Conservation (phyloP, 257 asterid species). For the Fraxinus excelsior region DNA sequence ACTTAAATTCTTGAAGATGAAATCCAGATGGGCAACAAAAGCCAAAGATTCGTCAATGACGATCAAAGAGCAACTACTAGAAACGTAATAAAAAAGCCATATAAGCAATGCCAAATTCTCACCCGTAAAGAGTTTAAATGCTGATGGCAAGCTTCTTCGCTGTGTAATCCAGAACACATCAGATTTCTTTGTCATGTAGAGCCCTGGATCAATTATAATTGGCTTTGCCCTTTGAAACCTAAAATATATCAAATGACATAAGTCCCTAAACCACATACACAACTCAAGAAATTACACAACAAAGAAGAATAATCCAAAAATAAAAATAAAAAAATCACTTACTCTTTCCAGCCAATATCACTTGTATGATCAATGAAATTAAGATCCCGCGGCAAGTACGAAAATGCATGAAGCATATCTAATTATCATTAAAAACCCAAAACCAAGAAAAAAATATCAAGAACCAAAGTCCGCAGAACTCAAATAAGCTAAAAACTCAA, state of each 20-base stretch:
- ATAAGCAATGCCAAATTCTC: constrained; percentile 32
- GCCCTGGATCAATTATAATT: constrained; percentile 72
- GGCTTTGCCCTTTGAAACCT: constrained; percentile 68
- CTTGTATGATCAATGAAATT: constrained; percentile 84
- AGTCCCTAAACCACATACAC: neutral
- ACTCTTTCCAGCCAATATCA: constrained; percentile 67
- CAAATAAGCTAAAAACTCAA: neutral
- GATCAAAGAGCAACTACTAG: constrained; percentile 13
- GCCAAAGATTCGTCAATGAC: neutral
- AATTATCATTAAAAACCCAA: constrained; percentile 26
- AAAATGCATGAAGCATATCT: constrained; percentile 92
- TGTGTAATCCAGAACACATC: constrained; percentile 65
- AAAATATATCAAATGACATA: neutral
- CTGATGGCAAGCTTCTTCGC: constrained; percentile 69
- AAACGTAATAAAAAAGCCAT: constrained; percentile 23
- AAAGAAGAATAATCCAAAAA: neutral
- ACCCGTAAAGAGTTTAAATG: constrained; percentile 94
- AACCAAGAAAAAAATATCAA: constrained; percentile 10
- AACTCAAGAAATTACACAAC: neutral
- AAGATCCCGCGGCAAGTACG: constrained; percentile 83
- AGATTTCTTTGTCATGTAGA: constrained; percentile 45
- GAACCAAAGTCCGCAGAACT: constrained; percentile 6
- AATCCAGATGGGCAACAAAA: constrained; percentile 3
- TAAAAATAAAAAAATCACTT: constrained; percentile 24
- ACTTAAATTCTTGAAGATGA: constrained; percentile 18